A percentile compares a stretch with the other conserved stretches of the same genome.
Conservation (phyloP, 345 rosid species). For the Mallotus nudiflorus region DNA sequence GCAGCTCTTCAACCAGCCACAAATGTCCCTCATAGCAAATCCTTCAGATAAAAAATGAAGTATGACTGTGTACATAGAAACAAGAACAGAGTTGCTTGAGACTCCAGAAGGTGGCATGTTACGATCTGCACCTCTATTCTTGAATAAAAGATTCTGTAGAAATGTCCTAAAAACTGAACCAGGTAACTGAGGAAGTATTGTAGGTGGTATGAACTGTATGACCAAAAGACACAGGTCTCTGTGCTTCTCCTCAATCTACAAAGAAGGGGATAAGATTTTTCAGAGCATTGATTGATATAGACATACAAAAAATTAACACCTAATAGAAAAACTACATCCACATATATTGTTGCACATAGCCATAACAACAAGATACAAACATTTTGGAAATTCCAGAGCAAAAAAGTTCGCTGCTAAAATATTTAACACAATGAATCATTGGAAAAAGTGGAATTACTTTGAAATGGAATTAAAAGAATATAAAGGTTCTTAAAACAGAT, state of each 20-base stretch:
- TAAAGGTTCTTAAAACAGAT: neutral
- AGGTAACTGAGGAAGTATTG: constrained; percentile 68
- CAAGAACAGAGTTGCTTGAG: constrained; percentile 82
- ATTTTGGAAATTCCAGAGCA: neutral
- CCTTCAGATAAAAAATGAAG: constrained; percentile 98
- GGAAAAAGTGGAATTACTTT: neutral
- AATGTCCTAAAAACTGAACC: constrained; percentile 92
- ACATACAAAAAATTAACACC: neutral
- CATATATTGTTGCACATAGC: neutral
- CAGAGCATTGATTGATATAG: neutral
- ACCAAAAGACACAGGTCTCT: constrained; percentile 88
- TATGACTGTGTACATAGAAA: constrained; percentile 75
- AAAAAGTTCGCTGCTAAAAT: neutral
- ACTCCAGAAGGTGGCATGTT: constrained; percentile 76
- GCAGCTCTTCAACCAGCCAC: constrained; percentile 58
- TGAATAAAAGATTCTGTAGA: constrained; percentile 76
- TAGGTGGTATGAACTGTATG: constrained; percentile 84
- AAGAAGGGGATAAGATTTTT: constrained; percentile 15
- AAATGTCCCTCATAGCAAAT: constrained; percentile 47
- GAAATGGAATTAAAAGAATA: neutral
- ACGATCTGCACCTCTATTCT: constrained; percentile 87
- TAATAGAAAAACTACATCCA: neutral
- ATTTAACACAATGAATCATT: neutral
- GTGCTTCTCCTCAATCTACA: constrained; percentile 96
- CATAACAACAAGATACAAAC: neutral